Conservation (phyloP, 306 rosid genomes). For the Neltuma alba region DNA sequence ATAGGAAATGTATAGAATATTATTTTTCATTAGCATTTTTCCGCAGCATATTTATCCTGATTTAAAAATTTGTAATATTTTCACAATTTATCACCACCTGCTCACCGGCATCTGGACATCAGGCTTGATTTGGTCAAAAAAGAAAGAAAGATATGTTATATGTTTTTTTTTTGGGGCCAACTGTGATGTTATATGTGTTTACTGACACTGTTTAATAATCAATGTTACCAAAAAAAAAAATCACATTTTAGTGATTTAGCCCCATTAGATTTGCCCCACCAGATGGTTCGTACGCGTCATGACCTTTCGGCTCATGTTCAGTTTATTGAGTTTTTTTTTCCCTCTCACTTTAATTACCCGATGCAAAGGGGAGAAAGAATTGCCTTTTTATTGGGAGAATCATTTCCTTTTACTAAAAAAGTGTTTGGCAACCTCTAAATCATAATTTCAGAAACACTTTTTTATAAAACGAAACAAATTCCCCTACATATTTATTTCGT, state of each 20-base stretch:
- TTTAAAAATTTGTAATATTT: not conserved
- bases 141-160: not conserved
- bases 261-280: not conserved
- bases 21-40: not conserved
- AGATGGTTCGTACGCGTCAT: conserved; percentile 6
- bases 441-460: too few relatives aligned
- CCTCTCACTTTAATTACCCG: not conserved
- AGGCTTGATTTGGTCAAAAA: not conserved
- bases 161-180: too few relatives aligned
- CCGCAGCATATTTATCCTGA: not conserved
- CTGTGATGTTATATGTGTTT: too few relatives aligned
- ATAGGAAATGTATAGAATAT: too few relatives aligned
- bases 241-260: not conserved
- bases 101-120: not conserved
- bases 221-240: not conserved
- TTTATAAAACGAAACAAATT: too few relatives aligned
- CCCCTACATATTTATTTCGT: too few relatives aligned
- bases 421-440: too few relatives aligned
- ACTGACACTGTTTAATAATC: not conserved
- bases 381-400: conserved; percentile 40
- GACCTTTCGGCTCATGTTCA: conserved; percentile 33
- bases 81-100: not conserved
- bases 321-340: not conserved
- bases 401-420: not conserved
- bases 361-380: not conserved